Evolutionary conservation across 495 filamentous ascomycete genomes (phyloP), one percentile per base, ranked within the genome.

Genomic region (Pseudomonodictys pantanalensis): DNA sequence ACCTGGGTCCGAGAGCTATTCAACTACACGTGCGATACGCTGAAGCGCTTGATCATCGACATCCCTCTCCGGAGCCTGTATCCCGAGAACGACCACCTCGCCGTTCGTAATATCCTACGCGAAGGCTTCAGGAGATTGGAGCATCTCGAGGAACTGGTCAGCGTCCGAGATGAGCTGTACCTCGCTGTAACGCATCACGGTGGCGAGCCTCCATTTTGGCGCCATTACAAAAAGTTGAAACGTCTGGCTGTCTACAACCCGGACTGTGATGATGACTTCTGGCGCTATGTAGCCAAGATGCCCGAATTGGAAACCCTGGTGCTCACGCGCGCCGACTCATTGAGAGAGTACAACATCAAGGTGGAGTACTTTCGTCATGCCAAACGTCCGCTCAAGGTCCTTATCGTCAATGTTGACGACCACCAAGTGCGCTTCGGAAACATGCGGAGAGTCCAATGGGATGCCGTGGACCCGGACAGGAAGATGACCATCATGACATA

Each of bases 211-310:
- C 32, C 45, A 1, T 46, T 72, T 2, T 76, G 73, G 74, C 47
- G 58, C 23, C 45, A 58, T 2, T 75, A 73, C 72, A 65, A 68
- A 6, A 61, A 64, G 11, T 60, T 77, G 4, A 45, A 44, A 30
- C 66, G 62, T 2, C 67, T 77, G 5, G 72, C 68, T 18, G 45
- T 77, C 24, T 75, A 72, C 60, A 69, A 74, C 22, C 64, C 62
- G 8, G 60, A 66, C 28, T 48, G 70, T 6, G 51, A 65, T 23
- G 57, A 28, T 10, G 57, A 55, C n/a, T 72, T 75, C 53, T 67
- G 69, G 60, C 29, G 33, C 5, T 50, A 52, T 22, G 57, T 77
- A 7, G 65, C 58, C 12, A 46, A 52, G 32, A 58, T 73, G 66
- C 46, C 62, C 1, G 35, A 58, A 17, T 35, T 75, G n/a, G 70